phyloP scores from a whole-genome alignment of 768 basidiomycete species.

The Lepiota subincarnata region DNA sequence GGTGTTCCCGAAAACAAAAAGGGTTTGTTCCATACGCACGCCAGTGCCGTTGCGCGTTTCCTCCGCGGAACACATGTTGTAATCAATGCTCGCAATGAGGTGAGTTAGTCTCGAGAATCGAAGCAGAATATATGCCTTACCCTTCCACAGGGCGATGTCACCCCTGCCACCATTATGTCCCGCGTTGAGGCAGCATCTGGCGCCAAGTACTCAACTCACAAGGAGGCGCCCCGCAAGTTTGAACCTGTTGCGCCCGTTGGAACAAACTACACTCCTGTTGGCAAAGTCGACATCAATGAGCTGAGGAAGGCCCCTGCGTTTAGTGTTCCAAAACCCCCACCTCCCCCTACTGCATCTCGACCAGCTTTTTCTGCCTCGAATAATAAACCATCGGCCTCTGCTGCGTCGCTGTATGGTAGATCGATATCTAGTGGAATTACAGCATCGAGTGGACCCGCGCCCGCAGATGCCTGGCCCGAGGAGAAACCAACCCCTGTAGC shows the following conservation, averaged over 20 bases:
- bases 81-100: slow-evolving; percentile 84
- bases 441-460: slow-evolving; percentile 31
- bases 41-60: slow-evolving; percentile 73
- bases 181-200: slow-evolving; percentile 87
- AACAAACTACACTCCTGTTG: slow-evolving; percentile 71
- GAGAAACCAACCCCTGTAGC: slow-evolving; percentile 31
- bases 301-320: slow-evolving; percentile 46
- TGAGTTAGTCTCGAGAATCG: slow-evolving; percentile 25
- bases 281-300: slow-evolving; percentile 64
- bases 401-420: slow-evolving; percentile 41
- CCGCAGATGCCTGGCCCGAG: slow-evolving; percentile 58
- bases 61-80: slow-evolving; percentile 84
- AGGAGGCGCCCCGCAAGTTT: slow-evolving; percentile 64
- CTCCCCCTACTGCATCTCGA: slow-evolving; percentile 40
- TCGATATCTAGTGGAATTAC: slow-evolving; percentile 18
- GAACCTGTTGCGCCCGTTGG: slow-evolving; percentile 84
- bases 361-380: slow-evolving; percentile 40
- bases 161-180: slow-evolving; percentile 75
- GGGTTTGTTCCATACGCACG: slow-evolving; percentile 88
- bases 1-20: slow-evolving; percentile 92
- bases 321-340: slow-evolving; percentile 32
- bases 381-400: slow-evolving; percentile 33
- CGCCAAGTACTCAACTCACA: slow-evolving; percentile 84
- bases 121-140: not conserved
- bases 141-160: slow-evolving; percentile 66